phyloP scores from a whole-genome alignment of 1,139 yeast genomes.

The Komagataea norvegica region DNA sequence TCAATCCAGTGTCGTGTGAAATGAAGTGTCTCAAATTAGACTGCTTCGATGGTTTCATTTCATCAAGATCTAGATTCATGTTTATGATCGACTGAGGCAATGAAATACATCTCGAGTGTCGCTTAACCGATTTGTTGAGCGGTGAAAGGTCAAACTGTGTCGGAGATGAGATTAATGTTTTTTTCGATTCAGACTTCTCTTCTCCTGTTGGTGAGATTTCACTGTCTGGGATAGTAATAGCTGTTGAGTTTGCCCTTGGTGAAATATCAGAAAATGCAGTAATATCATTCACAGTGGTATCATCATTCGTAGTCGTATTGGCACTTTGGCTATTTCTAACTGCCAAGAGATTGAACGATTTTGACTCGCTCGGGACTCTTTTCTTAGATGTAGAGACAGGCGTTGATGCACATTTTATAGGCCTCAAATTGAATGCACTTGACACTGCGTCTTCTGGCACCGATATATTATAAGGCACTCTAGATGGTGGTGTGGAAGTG shows the following conservation, averaged over 20 bases:
- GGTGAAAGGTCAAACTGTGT: neutral
- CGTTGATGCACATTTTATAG: conserved; percentile 20
- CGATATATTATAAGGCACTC: too few species aligned
- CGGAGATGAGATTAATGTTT: neutral
- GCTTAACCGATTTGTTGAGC: neutral
- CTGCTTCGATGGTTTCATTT: conserved; percentile 4
- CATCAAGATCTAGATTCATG: neutral
- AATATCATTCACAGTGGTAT: neutral
- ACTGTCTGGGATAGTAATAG: too few species aligned
- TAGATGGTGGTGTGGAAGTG: neutral
- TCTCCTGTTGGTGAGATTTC: too few species aligned
- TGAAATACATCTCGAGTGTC: conserved; percentile 12
- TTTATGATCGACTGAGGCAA: conserved; percentile 7
- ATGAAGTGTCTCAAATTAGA: conserved; percentile 24
- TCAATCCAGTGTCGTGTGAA: conserved; percentile 26
- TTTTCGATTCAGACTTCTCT: too few species aligned
- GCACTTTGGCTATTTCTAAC: neutral
- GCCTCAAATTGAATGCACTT: conserved; percentile 14
- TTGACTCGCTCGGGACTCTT: conserved; percentile 10
- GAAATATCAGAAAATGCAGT: conserved; percentile 3
- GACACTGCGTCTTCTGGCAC: neutral
- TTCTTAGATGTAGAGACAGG: conserved; percentile 1
- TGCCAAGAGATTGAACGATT: conserved; percentile 13
- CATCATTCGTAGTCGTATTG: neutral
- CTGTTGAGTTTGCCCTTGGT: conserved; percentile 1